These are phyloP conservation scores for Trichopus zeylanicus DNA, from an alignment of 116 monocot genomes.

Conservation along the genomic window DNA sequence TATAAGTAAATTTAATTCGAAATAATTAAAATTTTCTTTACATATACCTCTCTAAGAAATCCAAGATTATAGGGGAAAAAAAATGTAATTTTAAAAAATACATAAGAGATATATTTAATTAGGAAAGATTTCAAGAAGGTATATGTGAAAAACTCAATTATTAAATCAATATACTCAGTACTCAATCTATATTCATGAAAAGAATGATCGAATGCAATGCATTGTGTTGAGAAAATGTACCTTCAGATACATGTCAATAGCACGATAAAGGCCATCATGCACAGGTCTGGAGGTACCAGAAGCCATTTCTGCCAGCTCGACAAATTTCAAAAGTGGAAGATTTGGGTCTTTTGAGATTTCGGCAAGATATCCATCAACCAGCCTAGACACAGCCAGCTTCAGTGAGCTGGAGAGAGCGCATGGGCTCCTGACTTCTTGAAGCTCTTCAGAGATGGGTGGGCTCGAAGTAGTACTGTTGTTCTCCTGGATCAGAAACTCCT, in stretches of 20 bases:
- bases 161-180: too few relatives aligned
- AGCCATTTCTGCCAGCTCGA: slow-evolving; percentile 65
- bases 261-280: slow-evolving; percentile 83
- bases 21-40: too few relatives aligned
- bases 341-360: slow-evolving; percentile 69
- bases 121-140: too few relatives aligned
- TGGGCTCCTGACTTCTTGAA: slow-evolving; percentile 18
- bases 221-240: slow-evolving; percentile 25
- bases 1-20: too few relatives aligned
- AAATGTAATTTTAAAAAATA: too few relatives aligned
- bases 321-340: slow-evolving; percentile 53
- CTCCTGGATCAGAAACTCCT: slow-evolving; percentile 63
- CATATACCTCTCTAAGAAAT: too few relatives aligned
- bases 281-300: slow-evolving; percentile 49
- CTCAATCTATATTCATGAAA: too few relatives aligned
- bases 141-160: too few relatives aligned
- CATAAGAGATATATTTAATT: too few relatives aligned
- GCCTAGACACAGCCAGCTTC: slow-evolving; percentile 50
- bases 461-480: slow-evolving; percentile 2
- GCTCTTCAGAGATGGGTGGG: slow-evolving; percentile 10
- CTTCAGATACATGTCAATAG: slow-evolving; percentile 85
- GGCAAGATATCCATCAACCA: slow-evolving; percentile 75
- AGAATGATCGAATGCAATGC: too few relatives aligned
- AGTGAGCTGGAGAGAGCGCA: slow-evolving; percentile 13
- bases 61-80: too few relatives aligned